Conservation (phyloP, 2,329 filamentous ascomycete genomes). For the Paecilomyces sp. region DNA sequence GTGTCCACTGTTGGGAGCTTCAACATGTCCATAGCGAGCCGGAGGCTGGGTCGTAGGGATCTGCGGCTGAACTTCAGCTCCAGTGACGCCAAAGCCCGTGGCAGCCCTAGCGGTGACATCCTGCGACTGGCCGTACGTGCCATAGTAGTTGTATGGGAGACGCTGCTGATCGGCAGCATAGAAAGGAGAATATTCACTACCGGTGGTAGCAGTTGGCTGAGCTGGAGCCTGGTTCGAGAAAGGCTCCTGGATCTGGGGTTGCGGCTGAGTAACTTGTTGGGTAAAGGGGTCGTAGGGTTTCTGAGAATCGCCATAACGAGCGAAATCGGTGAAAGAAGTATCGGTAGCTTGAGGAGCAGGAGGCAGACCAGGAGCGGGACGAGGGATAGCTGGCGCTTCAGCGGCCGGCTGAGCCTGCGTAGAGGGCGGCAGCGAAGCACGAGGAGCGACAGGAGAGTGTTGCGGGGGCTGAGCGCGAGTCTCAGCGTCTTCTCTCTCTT, state of each 20-base stretch:
- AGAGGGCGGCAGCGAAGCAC: constrained; percentile 74
- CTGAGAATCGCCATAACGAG: constrained; percentile 54
- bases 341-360: constrained; percentile 50
- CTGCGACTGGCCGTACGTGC: constrained; percentile 59
- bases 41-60: constrained; percentile 65
- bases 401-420: constrained; percentile 29
- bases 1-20: constrained; percentile 81
- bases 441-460: constrained; percentile 81
- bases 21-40: constrained; percentile 59
- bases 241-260: constrained; percentile 58
- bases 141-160: constrained; percentile 69
- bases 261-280: constrained; percentile 59
- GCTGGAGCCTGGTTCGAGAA: constrained; percentile 47
- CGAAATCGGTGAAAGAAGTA: constrained; percentile 42
- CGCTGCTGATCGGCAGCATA: constrained; percentile 71
- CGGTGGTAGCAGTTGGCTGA: constrained; percentile 51
- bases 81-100: constrained; percentile 62
- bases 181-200: constrained; percentile 76
- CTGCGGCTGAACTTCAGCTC: constrained; percentile 53
- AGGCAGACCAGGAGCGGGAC: constrained; percentile 56
- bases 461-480: constrained; percentile 88
- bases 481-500: constrained; percentile 90
- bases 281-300: constrained; percentile 85
- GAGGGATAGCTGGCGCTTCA: constrained; percentile 42
- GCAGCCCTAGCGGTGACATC: constrained; percentile 68